A percentile compares a stretch with the other conserved stretches of the same genome.
These are phyloP conservation scores for Colletotrichum falcatum DNA, from an alignment of 2,329 filamentous ascomycete species.

Conservation along the genomic window DNA sequence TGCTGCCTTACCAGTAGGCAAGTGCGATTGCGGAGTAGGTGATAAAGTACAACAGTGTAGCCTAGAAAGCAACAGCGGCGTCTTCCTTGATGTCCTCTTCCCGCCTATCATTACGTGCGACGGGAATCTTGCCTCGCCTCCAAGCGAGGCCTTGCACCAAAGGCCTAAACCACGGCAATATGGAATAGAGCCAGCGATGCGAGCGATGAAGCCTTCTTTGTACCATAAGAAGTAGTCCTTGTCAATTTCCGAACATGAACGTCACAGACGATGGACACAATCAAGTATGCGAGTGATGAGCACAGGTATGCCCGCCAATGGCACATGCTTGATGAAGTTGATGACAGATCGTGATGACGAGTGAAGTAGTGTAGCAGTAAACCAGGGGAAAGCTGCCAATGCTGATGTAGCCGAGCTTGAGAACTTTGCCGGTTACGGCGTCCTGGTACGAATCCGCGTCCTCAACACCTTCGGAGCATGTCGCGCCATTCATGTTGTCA, in stretches of 20 bases:
- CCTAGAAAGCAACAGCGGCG: conserved; percentile 66
- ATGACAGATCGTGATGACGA: conserved; percentile 71
- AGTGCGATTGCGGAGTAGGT: conserved; percentile 75
- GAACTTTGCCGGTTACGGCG: conserved; percentile 61
- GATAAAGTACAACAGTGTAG: conserved; percentile 74
- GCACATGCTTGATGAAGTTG: conserved; percentile 69
- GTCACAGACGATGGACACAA: conserved; percentile 65
- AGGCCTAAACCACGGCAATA: conserved; percentile 66
- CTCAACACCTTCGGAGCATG: conserved; percentile 50
- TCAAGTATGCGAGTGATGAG: conserved; percentile 65
- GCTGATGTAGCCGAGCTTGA: conserved; percentile 69
- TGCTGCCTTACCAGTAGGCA: conserved; percentile 76
- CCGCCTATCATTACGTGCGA: conserved; percentile 62
- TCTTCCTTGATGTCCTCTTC: conserved; percentile 69
- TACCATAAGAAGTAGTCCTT: conserved; percentile 56
- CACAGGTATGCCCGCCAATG: conserved; percentile 68
- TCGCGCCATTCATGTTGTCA: conserved; percentile 64
- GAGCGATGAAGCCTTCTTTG: conserved; percentile 64
- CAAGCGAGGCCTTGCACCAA: conserved; percentile 63
- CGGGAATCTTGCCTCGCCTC: conserved; percentile 68
- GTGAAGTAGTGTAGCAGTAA: conserved; percentile 69
- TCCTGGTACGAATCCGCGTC: conserved; percentile 45
- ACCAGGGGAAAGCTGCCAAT: conserved; percentile 69
- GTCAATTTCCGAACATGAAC: conserved; percentile 62
- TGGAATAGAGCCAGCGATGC: conserved; percentile 67